These are phyloP conservation scores for Taphrina pruni DNA, from an alignment of 1,139 yeast species.

Conservation along the genomic window DNA sequence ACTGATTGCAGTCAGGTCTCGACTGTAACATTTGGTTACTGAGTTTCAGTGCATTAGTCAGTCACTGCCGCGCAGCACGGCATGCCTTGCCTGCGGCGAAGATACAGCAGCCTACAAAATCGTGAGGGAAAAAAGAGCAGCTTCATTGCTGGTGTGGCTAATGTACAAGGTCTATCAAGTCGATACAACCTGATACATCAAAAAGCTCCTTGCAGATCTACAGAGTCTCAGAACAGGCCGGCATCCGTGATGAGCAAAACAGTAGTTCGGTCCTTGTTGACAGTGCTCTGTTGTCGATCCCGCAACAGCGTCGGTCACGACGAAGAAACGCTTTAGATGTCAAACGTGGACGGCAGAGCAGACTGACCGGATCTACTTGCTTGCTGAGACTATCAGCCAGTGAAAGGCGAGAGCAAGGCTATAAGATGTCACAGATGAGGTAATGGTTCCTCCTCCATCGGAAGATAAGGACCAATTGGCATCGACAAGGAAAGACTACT, in stretches of 20 bases:
- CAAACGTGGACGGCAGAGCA: not conserved
- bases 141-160: too few species aligned
- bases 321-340: not conserved
- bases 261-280: not conserved
- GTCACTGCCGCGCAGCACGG: not conserved
- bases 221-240: too few species aligned
- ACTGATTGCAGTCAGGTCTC: not conserved
- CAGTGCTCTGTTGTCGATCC: not conserved
- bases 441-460: not conserved
- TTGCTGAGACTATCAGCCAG: not conserved
- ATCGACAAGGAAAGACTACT: not conserved
- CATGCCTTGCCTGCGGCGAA: not conserved
- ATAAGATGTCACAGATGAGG: not conserved
- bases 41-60: not conserved
- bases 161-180: not conserved
- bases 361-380: not conserved
- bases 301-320: not conserved
- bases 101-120: not conserved
- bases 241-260: too few species aligned
- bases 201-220: too few species aligned
- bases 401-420: not conserved
- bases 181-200: not conserved
- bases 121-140: too few species aligned
- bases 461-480: not conserved
- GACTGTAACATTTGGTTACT: not conserved